phyloP scores from a whole-genome alignment of 106 monocot species.

The Allium cepa region DNA sequence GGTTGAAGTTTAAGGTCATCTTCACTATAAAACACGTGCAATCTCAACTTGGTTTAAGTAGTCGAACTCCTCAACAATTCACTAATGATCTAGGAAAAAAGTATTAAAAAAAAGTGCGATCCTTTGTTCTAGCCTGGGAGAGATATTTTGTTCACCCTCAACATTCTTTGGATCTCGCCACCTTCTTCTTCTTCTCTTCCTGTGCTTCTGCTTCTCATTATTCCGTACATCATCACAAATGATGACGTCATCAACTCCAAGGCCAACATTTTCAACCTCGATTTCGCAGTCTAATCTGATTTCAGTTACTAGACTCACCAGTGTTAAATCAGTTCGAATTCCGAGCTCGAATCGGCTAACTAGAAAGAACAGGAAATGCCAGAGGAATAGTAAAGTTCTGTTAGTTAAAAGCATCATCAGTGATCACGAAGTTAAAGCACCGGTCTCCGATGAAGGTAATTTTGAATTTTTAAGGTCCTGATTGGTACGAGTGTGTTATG shows the following conservation, averaged over 20 bases:
- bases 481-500: not conserved
- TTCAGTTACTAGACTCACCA: constrained; percentile 9
- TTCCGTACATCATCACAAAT: no score
- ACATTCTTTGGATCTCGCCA: no score
- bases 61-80: no score
- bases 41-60: no score
- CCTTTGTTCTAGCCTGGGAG: no score
- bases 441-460: constrained; percentile 16
- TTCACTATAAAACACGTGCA: no score
- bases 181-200: no score
- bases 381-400: not conserved
- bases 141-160: no score
- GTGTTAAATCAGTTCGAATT: not conserved
- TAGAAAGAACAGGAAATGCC: constrained; percentile 8
- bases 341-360: constrained; percentile 12
- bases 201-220: no score
- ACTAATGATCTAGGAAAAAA: no score
- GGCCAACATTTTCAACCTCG: constrained; percentile 10
- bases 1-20: no score
- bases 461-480: not conserved
- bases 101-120: no score
- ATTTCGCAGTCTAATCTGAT: not conserved
- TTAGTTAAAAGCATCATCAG: constrained; percentile 10
- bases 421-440: constrained; percentile 10
- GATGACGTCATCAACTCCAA: constrained; percentile 17